These are phyloP conservation scores for Trichoderma gamsii DNA, from an alignment of 495 filamentous ascomycete species.

Conservation along the genomic window DNA sequence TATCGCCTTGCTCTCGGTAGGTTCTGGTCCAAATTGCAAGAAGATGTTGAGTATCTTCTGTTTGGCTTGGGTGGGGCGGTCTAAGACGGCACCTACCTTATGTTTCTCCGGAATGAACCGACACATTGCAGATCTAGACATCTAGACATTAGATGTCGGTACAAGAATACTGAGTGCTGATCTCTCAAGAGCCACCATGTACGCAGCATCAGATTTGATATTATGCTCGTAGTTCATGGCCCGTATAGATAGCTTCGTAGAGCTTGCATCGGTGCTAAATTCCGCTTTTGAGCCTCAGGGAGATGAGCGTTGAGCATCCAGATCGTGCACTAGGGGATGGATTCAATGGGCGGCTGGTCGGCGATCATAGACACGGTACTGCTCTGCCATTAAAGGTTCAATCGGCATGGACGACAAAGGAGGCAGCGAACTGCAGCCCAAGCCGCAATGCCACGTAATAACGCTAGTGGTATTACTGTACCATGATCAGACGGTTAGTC, in stretches of 20 bases:
- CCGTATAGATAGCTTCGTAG: too few relatives aligned
- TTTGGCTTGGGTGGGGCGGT: background rate
- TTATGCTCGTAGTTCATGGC: too few relatives aligned
- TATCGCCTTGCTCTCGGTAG: too few relatives aligned
- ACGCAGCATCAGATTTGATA: too few relatives aligned
- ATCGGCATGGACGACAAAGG: background rate
- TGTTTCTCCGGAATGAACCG: conserved; percentile 2
- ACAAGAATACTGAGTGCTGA: background rate
- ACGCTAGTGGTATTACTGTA: background rate
- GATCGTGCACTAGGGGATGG: too few relatives aligned
- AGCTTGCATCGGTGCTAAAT: background rate
- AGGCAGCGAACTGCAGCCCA: background rate
- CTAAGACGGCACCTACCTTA: background rate
- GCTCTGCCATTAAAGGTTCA: too few relatives aligned
- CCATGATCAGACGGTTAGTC: background rate
- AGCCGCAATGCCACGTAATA: background rate
- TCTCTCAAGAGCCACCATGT: background rate
- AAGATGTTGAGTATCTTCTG: background rate
- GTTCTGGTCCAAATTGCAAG: background rate
- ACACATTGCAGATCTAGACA: background rate
- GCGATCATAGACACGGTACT: background rate
- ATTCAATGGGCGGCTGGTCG: background rate
- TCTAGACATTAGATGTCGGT: background rate
- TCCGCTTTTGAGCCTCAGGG: background rate
- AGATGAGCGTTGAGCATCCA: too few relatives aligned